Conservation (phyloP, 306 rosid species). For the Castanea crenata region DNA sequence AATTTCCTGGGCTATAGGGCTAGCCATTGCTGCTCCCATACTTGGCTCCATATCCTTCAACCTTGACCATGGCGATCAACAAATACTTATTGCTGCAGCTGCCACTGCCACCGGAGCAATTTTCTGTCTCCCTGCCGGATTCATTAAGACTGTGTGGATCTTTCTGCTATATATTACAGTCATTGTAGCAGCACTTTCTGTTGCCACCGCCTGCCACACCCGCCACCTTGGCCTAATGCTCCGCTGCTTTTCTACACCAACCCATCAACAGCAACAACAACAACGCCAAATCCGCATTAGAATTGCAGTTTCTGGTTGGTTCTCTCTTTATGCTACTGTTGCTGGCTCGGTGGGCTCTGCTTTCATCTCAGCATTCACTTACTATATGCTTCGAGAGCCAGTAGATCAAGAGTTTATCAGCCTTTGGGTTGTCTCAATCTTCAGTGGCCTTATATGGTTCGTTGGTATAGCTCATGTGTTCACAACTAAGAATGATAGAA, state of each 20-base stretch:
- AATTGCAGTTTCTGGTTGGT: no score
- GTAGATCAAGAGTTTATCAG: constrained; percentile 37
- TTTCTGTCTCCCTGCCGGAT: constrained; percentile 74
- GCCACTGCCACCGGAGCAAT: constrained; percentile 63
- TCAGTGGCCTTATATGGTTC: constrained; percentile 80
- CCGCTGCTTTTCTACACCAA: constrained; percentile 47
- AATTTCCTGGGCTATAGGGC: constrained; percentile 77
- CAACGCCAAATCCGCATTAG: no score
- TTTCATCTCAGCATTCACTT: constrained; percentile 65
- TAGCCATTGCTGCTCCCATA: constrained; percentile 59
- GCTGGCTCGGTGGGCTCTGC: constrained; percentile 62
- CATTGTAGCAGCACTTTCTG: constrained; percentile 52
- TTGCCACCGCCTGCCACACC: constrained; percentile 74
- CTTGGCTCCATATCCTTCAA: constrained; percentile 53
- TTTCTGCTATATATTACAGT: constrained; percentile 63
- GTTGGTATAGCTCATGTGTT: constrained; percentile 55
- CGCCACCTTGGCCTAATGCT: constrained; percentile 76
- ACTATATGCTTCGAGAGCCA: constrained; percentile 62
- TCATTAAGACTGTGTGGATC: constrained; percentile 56
- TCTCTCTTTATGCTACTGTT: no score
- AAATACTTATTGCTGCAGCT: constrained; percentile 36
- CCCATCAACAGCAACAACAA: neutral
- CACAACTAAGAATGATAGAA: constrained; percentile 32
- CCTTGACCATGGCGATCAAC: constrained; percentile 61
- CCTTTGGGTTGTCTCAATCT: constrained; percentile 85